Base-by-base conservation (phyloP, 2,329 filamentous ascomycete genomes). In the Elsinoe ampelina region DNA sequence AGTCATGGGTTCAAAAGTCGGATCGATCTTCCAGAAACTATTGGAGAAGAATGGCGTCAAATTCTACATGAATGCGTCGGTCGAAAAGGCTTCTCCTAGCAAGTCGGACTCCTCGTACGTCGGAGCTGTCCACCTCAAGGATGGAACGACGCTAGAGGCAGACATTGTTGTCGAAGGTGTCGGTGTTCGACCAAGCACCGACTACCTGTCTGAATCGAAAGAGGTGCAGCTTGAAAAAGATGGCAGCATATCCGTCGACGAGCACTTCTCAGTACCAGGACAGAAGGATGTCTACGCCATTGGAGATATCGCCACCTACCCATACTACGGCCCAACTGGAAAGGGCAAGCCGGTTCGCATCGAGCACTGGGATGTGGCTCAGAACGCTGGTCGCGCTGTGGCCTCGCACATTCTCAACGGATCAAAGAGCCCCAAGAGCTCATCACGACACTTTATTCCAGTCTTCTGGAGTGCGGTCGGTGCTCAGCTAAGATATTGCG, bases 291-390 rank as follows among this genome's bases (percentile, higher is more conserved):
- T 96, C 54, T 98, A 88, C 67, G 93, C 93, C 12, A 83, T 98
- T 60, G 92, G 92, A 54, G 93, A 98, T 69, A 97, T 98, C 60
- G 91, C 93, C 11, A 91, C 87, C 0, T 96, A 89, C 71, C 93
- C 93, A 0, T 98, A 98, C 75, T 80, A 89, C 69, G 93, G 93
- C 1, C 93, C 93, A 0, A 90, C 88, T 20, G 86, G 89, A 22
- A 79, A 86, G 13, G 89, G 87, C 60, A 78, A 78, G 43, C 78
- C 80, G 15, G 82, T 86, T 0, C 85, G 93, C 61, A 96, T 97
- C 67, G 93, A 98, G 77, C 93, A 98, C 70, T 98, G 93, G 93
- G 92, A 96, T 72, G 93, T 98, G 2, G 93, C 93, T 3, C 93
- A 97, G 68, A 96, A 97, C 66, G 79, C 88, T 1, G 93, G 93